Evolutionary conservation across 2,329 filamentous ascomycete genomes (phyloP).

Genomic region (Fusarium sp.): DNA sequence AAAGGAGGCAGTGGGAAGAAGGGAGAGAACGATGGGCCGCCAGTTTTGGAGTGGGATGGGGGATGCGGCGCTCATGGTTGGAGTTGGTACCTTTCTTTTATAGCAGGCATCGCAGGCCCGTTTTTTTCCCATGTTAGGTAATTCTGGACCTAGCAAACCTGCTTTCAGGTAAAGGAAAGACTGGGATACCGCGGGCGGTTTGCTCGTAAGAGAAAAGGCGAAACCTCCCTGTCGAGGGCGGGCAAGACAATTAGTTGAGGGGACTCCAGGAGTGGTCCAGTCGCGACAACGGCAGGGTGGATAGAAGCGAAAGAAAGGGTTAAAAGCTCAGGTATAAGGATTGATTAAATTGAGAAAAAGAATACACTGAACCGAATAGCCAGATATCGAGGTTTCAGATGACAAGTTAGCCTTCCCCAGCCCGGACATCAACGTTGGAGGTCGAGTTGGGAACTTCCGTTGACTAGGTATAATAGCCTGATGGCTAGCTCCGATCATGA

Average conservation of each 20-base stretch:
- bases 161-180: background rate
- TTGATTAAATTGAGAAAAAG: background rate
- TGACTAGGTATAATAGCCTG: background rate
- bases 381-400: background rate
- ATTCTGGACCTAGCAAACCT: background rate
- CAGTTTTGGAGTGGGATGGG: background rate
- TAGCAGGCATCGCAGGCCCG: constrained; percentile 35
- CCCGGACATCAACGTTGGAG: background rate
- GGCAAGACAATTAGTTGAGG: background rate
- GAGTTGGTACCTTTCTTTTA: constrained; percentile 31
- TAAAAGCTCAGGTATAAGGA: background rate
- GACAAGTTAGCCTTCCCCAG: background rate
- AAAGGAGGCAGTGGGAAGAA: constrained; percentile 2
- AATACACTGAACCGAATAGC: background rate
- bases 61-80: background rate
- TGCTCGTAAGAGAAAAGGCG: background rate
- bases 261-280: background rate
- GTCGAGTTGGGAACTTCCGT: background rate
- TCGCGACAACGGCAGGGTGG: background rate
- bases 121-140: constrained; percentile 14
- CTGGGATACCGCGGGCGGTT: background rate
- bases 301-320: background rate
- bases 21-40: background rate
- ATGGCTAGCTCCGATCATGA: background rate
- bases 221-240: background rate